Conservation (phyloP, 495 filamentous ascomycete genomes). For the Aspergillus bridgeri region DNA sequence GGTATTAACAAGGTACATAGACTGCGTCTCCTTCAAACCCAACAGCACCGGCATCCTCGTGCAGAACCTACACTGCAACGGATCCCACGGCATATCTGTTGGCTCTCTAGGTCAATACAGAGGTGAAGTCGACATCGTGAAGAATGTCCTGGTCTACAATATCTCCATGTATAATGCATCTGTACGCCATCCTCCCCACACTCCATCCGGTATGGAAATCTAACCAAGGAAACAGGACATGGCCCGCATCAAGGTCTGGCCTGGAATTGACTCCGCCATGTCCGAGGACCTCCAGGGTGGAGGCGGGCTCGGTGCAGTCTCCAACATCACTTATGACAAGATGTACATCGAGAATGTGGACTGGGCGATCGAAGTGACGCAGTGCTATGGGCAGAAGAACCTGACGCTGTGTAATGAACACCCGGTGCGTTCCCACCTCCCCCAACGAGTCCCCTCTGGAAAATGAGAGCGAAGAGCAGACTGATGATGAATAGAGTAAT, state of each 20-base stretch:
- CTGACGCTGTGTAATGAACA: constrained; percentile 57
- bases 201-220: too few relatives aligned
- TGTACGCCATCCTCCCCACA: constrained; percentile 19
- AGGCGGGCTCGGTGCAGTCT: constrained; percentile 53
- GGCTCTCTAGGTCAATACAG: constrained; percentile 66
- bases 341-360: constrained; percentile 57
- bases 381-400: constrained; percentile 65
- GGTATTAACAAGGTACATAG: constrained; percentile 21
- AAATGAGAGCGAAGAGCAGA: background rate
- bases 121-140: constrained; percentile 60
- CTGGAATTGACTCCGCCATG: constrained; percentile 47
- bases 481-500: constrained; percentile 35
- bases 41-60: constrained; percentile 72
- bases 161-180: constrained; percentile 63
- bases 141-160: constrained; percentile 64
- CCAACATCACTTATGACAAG: constrained; percentile 55
- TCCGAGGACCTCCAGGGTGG: constrained; percentile 59
- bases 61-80: constrained; percentile 66
- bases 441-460: background rate
- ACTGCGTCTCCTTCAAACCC: constrained; percentile 77
- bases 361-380: constrained; percentile 62
- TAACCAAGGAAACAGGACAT: constrained; percentile 42
- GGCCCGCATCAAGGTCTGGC: constrained; percentile 71
- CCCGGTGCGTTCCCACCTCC: constrained; percentile 34
- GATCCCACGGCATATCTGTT: constrained; percentile 70